Evolutionary conservation across 1,139 yeast species (phyloP), one percentile per base, ranked within the genome.

Genomic region (Magnusiomyces tetraspermus): DNA sequence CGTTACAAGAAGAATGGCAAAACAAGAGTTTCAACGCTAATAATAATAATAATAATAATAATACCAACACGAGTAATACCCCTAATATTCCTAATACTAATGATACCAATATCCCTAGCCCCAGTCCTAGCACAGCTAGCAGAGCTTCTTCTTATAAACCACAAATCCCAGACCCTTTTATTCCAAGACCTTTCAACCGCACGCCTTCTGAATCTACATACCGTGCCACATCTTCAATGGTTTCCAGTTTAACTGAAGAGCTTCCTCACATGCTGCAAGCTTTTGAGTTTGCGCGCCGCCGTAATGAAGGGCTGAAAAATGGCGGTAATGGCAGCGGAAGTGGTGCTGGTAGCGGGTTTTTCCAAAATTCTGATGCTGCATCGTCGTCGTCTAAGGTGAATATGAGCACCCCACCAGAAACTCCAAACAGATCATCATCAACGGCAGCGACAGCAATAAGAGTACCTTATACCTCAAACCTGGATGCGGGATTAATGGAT

Each of bases 251-350:
- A 8, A 54, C 64, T 1, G 67, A 64, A 11, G 68, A 63, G 37
- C 51, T 64, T 26, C 66, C 67, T 8, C 51, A 56, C 15, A 54
- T 65, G 53, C 46, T 65, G 59, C 61, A 58, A 22, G 68, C 67
- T 5, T 65, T 65, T 52, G 65, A 63, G 36, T 42, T 53, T 21
- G 66, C 63, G 22, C 53, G 52, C 19, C 58, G 57, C 42, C 57
- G 56, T 13, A 57, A 58, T 33, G 57, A 59, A 47, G 54, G 46
- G 26, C 51, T 26, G 28, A 47, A 52, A 26, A 45, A 46, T 17
- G 51, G 52, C 43, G 17, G 11, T n/a, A 24, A 46, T 17, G 37
- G 28, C 13, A 10, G 21, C 10, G 26, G 10, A 4, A 40, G 8
- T 21, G 24, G 21, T 17, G 8, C 40, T 36, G 17, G 11, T 11